Conservation (phyloP, 179 eudicot species). For the Silene vulgaris region DNA sequence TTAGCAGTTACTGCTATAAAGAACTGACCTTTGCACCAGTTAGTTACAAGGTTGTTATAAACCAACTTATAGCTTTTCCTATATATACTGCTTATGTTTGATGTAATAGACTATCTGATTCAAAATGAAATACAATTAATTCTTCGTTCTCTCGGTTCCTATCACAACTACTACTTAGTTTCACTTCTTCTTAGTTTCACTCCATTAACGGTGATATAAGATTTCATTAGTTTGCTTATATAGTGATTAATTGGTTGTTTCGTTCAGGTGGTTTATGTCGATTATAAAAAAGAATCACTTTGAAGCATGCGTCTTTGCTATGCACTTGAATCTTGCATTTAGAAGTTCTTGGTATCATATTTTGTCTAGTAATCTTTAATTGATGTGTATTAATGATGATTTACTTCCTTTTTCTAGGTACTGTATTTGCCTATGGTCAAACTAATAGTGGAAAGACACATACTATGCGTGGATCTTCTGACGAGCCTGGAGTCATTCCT, state of each 20-base stretch:
- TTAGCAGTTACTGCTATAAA: no score
- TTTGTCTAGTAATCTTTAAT: not conserved
- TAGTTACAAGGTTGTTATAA: no score
- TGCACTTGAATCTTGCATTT: not conserved
- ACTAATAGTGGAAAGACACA: constrained; percentile 96
- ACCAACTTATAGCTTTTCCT: no score
- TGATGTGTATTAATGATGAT: constrained; percentile 6
- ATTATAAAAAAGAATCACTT: not conserved
- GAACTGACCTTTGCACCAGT: no score
- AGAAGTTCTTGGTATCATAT: not conserved
- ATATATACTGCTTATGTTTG: no score
- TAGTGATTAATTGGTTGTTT: not conserved
- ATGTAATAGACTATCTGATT: no score
- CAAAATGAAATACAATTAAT: no score
- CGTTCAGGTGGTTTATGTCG: not conserved
- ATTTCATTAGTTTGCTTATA: not conserved
- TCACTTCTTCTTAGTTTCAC: no score
- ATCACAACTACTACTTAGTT: no score
- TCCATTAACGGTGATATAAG: no score
- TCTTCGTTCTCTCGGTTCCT: no score
- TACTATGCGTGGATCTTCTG: constrained; percentile 79
- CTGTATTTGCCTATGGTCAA: constrained; percentile 98
- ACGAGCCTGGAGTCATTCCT: constrained; percentile 91
- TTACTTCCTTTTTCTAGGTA: constrained; percentile 45
- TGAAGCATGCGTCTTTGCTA: not conserved